Percentiles rank a stretch among this genome's conserved stretches.
phyloP scores from a whole-genome alignment of 257 asterid genomes.

The Petunia axillaris region DNA sequence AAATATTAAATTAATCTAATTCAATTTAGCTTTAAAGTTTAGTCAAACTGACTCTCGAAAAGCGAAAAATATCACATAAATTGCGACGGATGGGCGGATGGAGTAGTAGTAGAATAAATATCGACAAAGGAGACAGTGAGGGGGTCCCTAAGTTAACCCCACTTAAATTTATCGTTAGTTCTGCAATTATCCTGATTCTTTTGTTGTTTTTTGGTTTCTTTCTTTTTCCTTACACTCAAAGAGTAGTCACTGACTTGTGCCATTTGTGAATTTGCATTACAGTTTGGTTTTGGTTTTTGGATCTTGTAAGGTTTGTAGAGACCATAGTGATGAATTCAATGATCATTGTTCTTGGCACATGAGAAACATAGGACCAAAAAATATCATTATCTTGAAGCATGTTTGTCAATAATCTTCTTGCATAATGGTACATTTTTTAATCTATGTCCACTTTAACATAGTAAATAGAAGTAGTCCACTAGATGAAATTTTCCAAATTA shows the following conservation, averaged over 20 bases:
- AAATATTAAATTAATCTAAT: no score
- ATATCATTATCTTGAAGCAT: slow-evolving; percentile 5
- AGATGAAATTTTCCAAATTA: no score
- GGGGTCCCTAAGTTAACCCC: not conserved
- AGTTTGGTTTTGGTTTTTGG: slow-evolving; percentile 7
- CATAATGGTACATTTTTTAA: not conserved
- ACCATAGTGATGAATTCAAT: slow-evolving; percentile 18
- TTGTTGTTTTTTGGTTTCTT: not conserved
- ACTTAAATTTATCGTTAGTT: not conserved
- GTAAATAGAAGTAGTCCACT: no score
- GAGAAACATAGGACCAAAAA: slow-evolving; percentile 13
- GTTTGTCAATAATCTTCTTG: slow-evolving; percentile 15
- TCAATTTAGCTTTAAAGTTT: no score
- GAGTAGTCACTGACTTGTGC: not conserved
- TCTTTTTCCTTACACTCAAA: not conserved
- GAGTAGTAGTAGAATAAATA: not conserved
- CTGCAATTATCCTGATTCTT: not conserved
- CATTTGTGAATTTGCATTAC: slow-evolving; percentile 1
- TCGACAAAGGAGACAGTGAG: not conserved
- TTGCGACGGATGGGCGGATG: not conserved
- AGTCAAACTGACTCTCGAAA: no score
- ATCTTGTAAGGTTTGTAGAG: not conserved
- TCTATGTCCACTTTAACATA: not conserved
- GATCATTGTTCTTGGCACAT: slow-evolving; percentile 15
- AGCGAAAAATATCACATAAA: no score